These are phyloP conservation scores for Dysphania ambrosioides DNA, from an alignment of 148 eudicot species.

Conservation along the genomic window DNA sequence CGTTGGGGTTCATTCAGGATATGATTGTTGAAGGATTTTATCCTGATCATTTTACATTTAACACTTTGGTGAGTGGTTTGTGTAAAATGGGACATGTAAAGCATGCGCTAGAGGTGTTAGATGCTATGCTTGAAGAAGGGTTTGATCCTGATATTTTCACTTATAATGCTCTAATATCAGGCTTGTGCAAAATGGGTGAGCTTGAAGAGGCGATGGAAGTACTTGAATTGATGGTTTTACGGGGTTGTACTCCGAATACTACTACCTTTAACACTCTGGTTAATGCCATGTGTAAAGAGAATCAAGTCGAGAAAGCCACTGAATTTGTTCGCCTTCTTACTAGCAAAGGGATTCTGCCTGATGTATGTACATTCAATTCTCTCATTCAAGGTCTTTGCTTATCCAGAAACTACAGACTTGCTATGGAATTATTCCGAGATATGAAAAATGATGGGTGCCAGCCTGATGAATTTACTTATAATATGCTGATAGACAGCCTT, in stretches of 20 bases:
- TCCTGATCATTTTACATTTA: conserved; percentile 79
- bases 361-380: conserved; percentile 87
- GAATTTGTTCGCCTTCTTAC: conserved; percentile 62
- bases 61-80: conserved; percentile 75
- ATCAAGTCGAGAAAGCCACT: conserved; percentile 79
- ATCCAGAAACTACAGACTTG: conserved; percentile 47
- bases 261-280: conserved; percentile 79
- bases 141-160: conserved; percentile 79
- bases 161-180: conserved; percentile 73
- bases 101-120: conserved; percentile 76
- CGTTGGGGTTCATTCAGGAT: conserved; percentile 62
- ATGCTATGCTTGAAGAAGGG: conserved; percentile 84
- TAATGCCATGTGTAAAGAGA: conserved; percentile 80
- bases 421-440: conserved; percentile 65
- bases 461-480: conserved; percentile 91
- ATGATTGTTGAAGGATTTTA: conserved; percentile 59
- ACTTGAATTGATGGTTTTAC: conserved; percentile 76
- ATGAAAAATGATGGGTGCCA: conserved; percentile 81
- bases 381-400: conserved; percentile 90
- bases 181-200: conserved; percentile 69
- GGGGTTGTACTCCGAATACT: conserved; percentile 69
- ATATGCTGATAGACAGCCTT: conserved; percentile 72
- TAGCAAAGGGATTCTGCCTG: conserved; percentile 70
- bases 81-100: conserved; percentile 68
- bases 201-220: conserved; percentile 81